Evolutionary conservation across 495 filamentous ascomycete genomes (phyloP).

Genomic region (Aspergillus bertholletiae): DNA sequence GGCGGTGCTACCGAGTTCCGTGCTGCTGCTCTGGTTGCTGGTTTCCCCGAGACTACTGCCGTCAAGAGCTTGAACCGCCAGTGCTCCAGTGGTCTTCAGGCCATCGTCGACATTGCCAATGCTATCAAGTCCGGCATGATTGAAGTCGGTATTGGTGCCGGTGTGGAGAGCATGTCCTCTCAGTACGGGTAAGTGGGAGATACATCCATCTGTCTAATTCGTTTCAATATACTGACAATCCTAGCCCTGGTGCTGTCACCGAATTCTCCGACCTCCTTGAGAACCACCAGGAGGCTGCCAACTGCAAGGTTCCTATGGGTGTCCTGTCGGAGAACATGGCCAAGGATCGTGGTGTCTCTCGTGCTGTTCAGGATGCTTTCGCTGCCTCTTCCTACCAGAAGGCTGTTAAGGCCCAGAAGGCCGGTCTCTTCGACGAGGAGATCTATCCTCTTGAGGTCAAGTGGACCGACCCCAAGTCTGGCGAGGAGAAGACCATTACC

Average conservation of each 20-base stretch:
- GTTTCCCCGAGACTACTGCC: slow-evolving; percentile 79
- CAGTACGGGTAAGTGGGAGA: slow-evolving; percentile 73
- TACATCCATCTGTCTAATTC: not conserved
- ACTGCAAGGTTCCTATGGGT: slow-evolving; percentile 99
- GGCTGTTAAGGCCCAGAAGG: slow-evolving; percentile 78
- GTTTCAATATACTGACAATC: not conserved
- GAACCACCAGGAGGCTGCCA: slow-evolving; percentile 73
- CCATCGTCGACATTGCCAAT: slow-evolving; percentile 89
- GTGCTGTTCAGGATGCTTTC: slow-evolving; percentile 79
- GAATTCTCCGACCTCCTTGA: slow-evolving; percentile 95
- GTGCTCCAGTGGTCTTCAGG: slow-evolving; percentile 86
- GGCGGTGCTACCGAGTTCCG: slow-evolving; percentile 96
- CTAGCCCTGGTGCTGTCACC: slow-evolving; percentile 75
- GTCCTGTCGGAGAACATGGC: slow-evolving; percentile 94
- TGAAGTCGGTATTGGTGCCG: slow-evolving; percentile 89
- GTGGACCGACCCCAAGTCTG: slow-evolving; percentile 83
- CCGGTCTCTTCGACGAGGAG: slow-evolving; percentile 88
- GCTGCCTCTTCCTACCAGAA: slow-evolving; percentile 88
- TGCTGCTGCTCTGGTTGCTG: slow-evolving; percentile 85
- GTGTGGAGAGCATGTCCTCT: slow-evolving; percentile 94
- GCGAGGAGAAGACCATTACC: slow-evolving; percentile 78
- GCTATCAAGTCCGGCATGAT: slow-evolving; percentile 88
- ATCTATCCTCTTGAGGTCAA: slow-evolving; percentile 83
- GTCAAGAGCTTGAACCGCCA: slow-evolving; percentile 88
- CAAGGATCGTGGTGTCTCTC: slow-evolving; percentile 69